phyloP scores from a whole-genome alignment of 345 rosid genomes.

The Salix purpurea region DNA sequence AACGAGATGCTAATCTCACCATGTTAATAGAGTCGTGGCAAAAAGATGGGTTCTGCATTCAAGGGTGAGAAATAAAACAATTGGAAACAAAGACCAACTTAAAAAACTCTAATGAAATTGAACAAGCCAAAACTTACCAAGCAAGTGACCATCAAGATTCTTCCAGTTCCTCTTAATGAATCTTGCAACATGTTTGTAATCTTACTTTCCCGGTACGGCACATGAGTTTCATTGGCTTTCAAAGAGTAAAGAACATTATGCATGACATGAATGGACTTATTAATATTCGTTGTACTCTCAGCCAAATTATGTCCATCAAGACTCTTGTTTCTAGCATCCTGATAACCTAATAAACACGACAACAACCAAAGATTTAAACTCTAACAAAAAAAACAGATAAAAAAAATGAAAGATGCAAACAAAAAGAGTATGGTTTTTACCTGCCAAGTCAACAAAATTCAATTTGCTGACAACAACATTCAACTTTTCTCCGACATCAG shows the following conservation, averaged over 20 bases:
- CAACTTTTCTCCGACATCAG: not conserved
- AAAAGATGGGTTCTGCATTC: constrained; percentile 44
- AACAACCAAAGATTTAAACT: not conserved
- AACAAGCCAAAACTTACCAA: constrained; percentile 41
- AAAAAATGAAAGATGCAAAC: not conserved
- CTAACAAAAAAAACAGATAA: not conserved
- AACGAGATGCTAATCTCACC: constrained; percentile 64
- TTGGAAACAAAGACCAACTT: constrained; percentile 9
- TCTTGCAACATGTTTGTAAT: constrained; percentile 68
- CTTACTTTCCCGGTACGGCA: constrained; percentile 79
- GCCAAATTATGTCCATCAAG: constrained; percentile 27
- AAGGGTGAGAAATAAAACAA: not conserved
- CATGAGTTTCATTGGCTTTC: constrained; percentile 52
- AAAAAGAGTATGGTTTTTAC: constrained; percentile 19
- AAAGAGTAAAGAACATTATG: constrained; percentile 65
- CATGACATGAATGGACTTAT: constrained; percentile 63
- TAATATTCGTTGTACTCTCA: constrained; percentile 43
- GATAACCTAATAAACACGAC: constrained; percentile 32
- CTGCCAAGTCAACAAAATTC: constrained; percentile 75
- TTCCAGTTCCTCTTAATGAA: constrained; percentile 50
- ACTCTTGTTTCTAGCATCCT: constrained; percentile 50
- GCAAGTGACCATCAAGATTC: constrained; percentile 57
- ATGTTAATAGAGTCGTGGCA: constrained; percentile 76
- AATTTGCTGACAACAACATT: constrained; percentile 44
- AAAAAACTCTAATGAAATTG: not conserved